Evolutionary conservation across 106 monocot genomes (phyloP).

Genomic region (Allium fistulosum): DNA sequence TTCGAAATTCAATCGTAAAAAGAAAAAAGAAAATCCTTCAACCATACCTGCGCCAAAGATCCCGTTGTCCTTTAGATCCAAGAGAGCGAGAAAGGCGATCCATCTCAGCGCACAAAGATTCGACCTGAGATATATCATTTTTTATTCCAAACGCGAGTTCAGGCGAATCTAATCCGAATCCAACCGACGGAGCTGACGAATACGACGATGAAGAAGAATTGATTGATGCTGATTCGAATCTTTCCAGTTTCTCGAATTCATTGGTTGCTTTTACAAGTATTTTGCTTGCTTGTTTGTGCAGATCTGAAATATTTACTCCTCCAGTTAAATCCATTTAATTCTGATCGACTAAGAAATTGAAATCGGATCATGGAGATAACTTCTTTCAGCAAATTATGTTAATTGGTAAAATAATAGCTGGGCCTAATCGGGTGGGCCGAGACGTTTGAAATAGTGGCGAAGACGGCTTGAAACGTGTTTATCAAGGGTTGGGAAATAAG

Average conservation of each 20-base stretch:
- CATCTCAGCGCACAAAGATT: conserved; percentile 79
- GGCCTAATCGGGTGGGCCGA: no score
- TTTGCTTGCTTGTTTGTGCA: conserved; percentile 70
- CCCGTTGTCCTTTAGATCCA: conserved; percentile 55
- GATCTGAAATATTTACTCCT: conserved; percentile 63
- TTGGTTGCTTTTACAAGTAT: conserved; percentile 60
- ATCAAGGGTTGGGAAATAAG: no score
- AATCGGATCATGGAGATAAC: neutral
- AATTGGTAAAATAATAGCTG: no score
- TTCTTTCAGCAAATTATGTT: no score
- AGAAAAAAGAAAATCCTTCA: neutral
- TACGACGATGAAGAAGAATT: conserved; percentile 29
- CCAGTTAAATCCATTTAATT: neutral
- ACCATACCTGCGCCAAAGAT: conserved; percentile 84
- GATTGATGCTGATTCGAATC: conserved; percentile 39
- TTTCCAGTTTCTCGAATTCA: conserved; percentile 45
- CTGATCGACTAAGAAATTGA: no score
- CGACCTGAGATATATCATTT: conserved; percentile 72
- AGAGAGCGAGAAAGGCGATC: conserved; percentile 84
- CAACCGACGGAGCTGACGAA: conserved; percentile 1
- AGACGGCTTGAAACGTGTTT: no score
- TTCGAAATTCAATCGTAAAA: neutral
- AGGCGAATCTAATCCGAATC: conserved; percentile 13
- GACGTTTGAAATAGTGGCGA: no score
- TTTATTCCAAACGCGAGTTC: conserved; percentile 43